A percentile compares a stretch with the other conserved stretches of the same genome.
Evolutionary conservation across 1,139 yeast genomes (phyloP).

Genomic region (Saccharomycopsis hybrid): DNA sequence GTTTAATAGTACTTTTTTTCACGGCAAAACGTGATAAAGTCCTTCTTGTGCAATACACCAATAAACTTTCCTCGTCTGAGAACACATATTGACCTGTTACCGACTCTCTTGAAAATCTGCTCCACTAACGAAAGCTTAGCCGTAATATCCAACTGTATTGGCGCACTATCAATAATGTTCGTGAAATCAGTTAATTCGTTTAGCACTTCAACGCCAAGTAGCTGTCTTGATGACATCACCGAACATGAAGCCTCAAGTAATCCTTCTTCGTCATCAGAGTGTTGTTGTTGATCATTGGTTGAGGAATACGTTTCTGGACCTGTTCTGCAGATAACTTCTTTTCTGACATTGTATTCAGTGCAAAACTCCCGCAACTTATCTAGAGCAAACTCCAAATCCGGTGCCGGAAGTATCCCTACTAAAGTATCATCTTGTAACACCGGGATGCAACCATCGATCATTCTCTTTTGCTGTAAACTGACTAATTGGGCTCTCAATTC

Average conservation of each 20-base stretch:
- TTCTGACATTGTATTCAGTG: constrained; percentile 28
- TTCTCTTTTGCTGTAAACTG: constrained; percentile 35
- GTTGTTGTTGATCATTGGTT: constrained; percentile 6
- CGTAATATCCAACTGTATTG: constrained; percentile 43
- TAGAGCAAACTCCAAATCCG: constrained; percentile 47
- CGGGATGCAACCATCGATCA: constrained; percentile 53
- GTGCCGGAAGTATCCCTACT: constrained; percentile 45
- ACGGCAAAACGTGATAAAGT: constrained; percentile 42
- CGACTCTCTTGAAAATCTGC: constrained; percentile 48
- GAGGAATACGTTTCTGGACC: background rate
- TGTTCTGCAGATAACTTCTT: constrained; percentile 33
- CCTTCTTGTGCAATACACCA: constrained; percentile 52
- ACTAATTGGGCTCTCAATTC: constrained; percentile 33
- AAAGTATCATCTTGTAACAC: constrained; percentile 34
- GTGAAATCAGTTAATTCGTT: constrained; percentile 37
- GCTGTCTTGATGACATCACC: constrained; percentile 10
- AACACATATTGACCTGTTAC: constrained; percentile 47
- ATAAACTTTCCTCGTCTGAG: constrained; percentile 43
- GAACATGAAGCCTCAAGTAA: constrained; percentile 3
- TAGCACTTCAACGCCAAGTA: constrained; percentile 24
- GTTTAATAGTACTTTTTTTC: constrained; percentile 6
- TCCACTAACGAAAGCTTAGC: constrained; percentile 50
- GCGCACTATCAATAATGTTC: constrained; percentile 40
- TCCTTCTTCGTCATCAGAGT: constrained; percentile 14
- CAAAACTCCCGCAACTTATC: constrained; percentile 39